A percentile compares a stretch with the other conserved stretches of the same genome.
Evolutionary conservation across 176 grass and related monocot genomes (phyloP).

Genomic region (Olyra latifolia): DNA sequence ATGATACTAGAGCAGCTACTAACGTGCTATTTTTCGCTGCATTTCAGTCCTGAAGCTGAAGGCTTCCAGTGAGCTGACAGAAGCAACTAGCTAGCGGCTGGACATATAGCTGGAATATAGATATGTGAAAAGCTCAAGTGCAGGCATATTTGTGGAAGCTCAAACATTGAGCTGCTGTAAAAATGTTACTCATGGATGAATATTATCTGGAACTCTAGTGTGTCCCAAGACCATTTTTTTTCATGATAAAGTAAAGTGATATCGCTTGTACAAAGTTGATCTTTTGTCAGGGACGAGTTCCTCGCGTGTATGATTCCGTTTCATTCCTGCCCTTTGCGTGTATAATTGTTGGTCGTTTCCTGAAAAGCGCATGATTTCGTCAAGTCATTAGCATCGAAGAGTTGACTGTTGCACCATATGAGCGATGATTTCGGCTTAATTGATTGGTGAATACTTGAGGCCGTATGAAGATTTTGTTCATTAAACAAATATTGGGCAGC

Average conservation of each 20-base stretch:
- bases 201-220: neutral
- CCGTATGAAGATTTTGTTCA: neutral
- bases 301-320: no score
- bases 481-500: neutral
- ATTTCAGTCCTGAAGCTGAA: conserved; percentile 22
- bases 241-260: neutral
- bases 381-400: neutral
- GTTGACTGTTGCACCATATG: neutral
- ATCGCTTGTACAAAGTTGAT: no score
- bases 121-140: neutral
- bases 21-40: neutral
- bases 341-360: conserved; percentile 83
- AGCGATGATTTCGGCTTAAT: neutral
- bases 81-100: neutral
- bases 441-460: neutral
- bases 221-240: neutral
- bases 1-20: neutral
- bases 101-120: conserved; percentile 4
- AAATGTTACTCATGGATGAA: neutral
- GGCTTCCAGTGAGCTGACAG: neutral
- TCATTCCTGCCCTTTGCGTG: no score
- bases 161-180: neutral
- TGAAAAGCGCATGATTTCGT: neutral
- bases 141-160: conserved; percentile 11
- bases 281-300: no score